Evolutionary conservation across 1,139 yeast genomes (phyloP), one percentile per base, ranked within the genome.

Genomic region (Blastobotrys capitulatus): DNA sequence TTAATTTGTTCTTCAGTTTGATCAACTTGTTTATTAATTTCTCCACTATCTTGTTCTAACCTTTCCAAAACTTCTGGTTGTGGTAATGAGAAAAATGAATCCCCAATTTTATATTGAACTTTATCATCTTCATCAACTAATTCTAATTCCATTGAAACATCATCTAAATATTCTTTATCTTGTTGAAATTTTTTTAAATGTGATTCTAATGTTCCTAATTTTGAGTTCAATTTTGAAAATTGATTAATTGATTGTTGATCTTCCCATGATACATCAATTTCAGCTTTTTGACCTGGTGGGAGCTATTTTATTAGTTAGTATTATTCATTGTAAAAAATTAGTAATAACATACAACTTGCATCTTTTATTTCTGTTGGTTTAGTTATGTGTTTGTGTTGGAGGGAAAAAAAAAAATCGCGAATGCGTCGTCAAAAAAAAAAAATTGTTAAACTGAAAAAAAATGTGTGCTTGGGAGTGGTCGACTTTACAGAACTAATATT

Each of bases 211-310:
- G 74, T 75, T 57, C 86, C 87, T 58, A 83, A 80, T 54, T 83
- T 79, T 56, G 80, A 74, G 54, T 89, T 86, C 54, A 89, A 74
- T 47, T 89, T 83, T 22, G 96, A 87, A 62, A 92, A 92, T 63
- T 81, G 80, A 66, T 92, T 92, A 71, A 92, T 92, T 62, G 79
- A 79, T 63, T 85, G 82, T 70, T 92, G 98, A 66, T 92, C 97
- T 53, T 79, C 89, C 81, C 90, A 86, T 26, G 82, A 73, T 25
- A 92, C 98, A 61, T 87, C 94, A 0, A 80, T 77, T 18, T 81
- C 82, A 63, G 86, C 85, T 47, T 48, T 55, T 51, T 54, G 60
- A 35, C 55, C 60, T 35, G 47, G 51, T 7, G 54, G 51, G n/a
- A 51, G 50, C 53, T 50, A n/a, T 6, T 19, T 27, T 10, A 26